Conservation (phyloP, 2,329 filamentous ascomycete genomes). For the Exophiala viscosa region DNA sequence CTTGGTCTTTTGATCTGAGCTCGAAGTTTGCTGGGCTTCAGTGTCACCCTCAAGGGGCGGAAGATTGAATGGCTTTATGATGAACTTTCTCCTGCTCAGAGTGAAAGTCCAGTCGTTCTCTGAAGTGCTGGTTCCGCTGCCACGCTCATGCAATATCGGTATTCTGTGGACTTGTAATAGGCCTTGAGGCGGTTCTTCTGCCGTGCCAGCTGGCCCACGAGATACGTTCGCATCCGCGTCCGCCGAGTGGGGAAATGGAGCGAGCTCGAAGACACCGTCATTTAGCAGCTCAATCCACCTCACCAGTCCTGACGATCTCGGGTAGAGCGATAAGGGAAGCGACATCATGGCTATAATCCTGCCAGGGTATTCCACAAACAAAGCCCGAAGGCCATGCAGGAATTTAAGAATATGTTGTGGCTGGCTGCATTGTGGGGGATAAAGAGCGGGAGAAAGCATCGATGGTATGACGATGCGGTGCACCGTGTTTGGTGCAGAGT, state of each 20-base stretch:
- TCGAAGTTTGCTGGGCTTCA: slow-evolving; percentile 54
- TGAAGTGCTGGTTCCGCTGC: slow-evolving; percentile 66
- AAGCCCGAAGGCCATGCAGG: slow-evolving; percentile 69
- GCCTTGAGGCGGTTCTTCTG: slow-evolving; percentile 77
- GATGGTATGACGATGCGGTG: slow-evolving; percentile 83
- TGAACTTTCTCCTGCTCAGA: slow-evolving; percentile 75
- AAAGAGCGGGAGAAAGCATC: slow-evolving; percentile 80
- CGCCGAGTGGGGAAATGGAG: slow-evolving; percentile 63
- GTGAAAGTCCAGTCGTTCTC: slow-evolving; percentile 89
- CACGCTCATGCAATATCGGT: slow-evolving; percentile 82
- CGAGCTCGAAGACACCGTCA: slow-evolving; percentile 83
- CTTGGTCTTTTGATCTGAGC: slow-evolving; percentile 46
- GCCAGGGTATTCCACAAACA: slow-evolving; percentile 65
- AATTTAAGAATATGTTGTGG: slow-evolving; percentile 75
- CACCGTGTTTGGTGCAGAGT: slow-evolving; percentile 54
- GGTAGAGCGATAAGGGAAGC: slow-evolving; percentile 74
- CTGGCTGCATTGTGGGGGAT: slow-evolving; percentile 64
- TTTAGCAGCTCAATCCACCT: slow-evolving; percentile 81
- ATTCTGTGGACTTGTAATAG: slow-evolving; percentile 78
- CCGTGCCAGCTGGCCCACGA: slow-evolving; percentile 43
- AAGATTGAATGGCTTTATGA: slow-evolving; percentile 83
- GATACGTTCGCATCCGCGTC: slow-evolving; percentile 36
- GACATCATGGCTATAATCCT: slow-evolving; percentile 71
- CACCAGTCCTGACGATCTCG: slow-evolving; percentile 69
- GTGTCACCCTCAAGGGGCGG: slow-evolving; percentile 78